Evolutionary conservation across 1,284 basidiomycete species (phyloP), one percentile per base, ranked within the genome.

Genomic region (Rhodotorula sp.): DNA sequence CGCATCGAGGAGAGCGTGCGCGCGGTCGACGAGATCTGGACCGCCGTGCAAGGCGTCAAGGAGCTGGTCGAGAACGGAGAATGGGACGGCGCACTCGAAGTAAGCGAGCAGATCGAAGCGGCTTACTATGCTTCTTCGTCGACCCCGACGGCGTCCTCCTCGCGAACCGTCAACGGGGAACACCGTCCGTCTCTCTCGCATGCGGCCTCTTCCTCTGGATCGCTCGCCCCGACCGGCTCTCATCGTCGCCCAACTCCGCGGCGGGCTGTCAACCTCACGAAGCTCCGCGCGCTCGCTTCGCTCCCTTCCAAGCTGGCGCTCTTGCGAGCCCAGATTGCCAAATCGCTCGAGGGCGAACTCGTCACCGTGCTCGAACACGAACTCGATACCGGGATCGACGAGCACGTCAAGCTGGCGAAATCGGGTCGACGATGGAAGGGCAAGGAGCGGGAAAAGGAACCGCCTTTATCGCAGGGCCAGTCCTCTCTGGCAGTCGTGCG

Each of bases 61-160:
- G 85, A 87, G 59, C 81, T 96, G 62, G 91, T 92, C 23, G 85
- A 86, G 60, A 88, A 88, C 39, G 92, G 91, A 1, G 91, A 95
- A 78, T 96, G 92, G 90, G 87, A 87, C 18, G 89, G 91, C 61
- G 92, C 92, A 12, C 82, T 97, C 69, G 86, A 86, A 60, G 86
- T 93, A 26, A 86, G 93, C 58, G 89, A 91, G 68, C 87, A 89
- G 69, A 82, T 97, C 59, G 86, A 90, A 65, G 81, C 82, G 61
- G 84, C 93, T 81, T 92, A 90, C 64, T 69, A 73, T 26, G 63
- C 63, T 6, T 68, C 64, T 39, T 39, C 39, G 39, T 39, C 39
- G 39, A 39, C 8, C 39, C 6, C 39, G 39, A 39, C 10, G 14
- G 29, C 60, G 23, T 31, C 88, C n/a, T 34, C 87, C 47, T 74